phyloP scores from a whole-genome alignment of 257 asterid species.

The Ligustrum vulgare region DNA sequence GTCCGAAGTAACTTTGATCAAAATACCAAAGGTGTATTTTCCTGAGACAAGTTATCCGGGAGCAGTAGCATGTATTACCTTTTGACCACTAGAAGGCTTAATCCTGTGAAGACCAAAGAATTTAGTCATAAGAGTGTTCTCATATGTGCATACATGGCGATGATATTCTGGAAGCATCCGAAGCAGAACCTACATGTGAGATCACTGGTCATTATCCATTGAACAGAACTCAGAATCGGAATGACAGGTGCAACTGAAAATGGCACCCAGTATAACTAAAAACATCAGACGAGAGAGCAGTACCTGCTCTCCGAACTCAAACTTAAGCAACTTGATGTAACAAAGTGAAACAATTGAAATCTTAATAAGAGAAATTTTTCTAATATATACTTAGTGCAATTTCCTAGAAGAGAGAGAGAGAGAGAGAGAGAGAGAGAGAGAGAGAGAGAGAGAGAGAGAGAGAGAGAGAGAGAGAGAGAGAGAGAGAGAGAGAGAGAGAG shows the following conservation, averaged over 20 bases:
- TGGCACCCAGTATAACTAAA: neutral
- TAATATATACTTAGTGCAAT: neutral
- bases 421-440: slow-evolving; percentile 5
- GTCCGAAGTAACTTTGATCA: slow-evolving; percentile 10
- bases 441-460: slow-evolving; percentile 5
- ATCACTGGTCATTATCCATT: slow-evolving; percentile 23
- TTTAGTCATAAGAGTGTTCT: slow-evolving; percentile 89
- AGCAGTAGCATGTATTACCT: slow-evolving; percentile 49
- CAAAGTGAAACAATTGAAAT: neutral
- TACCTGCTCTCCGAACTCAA: neutral
- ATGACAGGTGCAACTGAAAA: slow-evolving; percentile 5
- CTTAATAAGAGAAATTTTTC: neutral
- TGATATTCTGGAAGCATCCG: slow-evolving; percentile 95
- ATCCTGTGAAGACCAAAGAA: slow-evolving; percentile 99
- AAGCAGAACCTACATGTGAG: slow-evolving; percentile 69
- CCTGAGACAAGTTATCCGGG: neutral
- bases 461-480: slow-evolving; percentile 5
- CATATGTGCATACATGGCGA: slow-evolving; percentile 67
- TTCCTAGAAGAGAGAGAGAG: neutral
- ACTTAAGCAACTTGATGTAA: neutral
- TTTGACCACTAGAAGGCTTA: slow-evolving; percentile 91
- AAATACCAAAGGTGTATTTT: neutral
- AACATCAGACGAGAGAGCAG: neutral
- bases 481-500: slow-evolving; percentile 2
- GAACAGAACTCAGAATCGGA: slow-evolving; percentile 5